Conservation (phyloP, 371 early-diverging fungal genomes). For the Apophysomyces elegans region DNA sequence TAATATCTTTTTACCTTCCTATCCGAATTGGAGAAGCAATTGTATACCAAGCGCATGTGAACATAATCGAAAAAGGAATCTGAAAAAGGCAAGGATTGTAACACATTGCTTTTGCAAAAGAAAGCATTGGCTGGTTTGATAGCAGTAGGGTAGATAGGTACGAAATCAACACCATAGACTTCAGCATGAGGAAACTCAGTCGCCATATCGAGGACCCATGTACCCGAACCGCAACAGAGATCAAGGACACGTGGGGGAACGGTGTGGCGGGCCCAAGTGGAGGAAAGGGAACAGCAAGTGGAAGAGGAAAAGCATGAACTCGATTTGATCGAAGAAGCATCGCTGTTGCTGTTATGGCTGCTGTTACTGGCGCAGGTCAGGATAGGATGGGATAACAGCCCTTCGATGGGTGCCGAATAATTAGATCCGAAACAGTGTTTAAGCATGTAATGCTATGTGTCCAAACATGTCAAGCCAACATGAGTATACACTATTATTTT, state of each 20-base stretch:
- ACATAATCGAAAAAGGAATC: constrained; percentile 61
- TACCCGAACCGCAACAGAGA: constrained; percentile 48
- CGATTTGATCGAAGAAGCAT: background rate
- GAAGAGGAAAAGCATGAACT: constrained; percentile 5
- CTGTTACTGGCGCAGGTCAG: no score
- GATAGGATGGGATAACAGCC: constrained; percentile 21
- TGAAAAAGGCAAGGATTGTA: constrained; percentile 56
- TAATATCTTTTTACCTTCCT: constrained; percentile 26
- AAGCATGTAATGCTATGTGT: constrained; percentile 43
- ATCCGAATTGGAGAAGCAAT: constrained; percentile 39
- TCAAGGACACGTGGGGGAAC: constrained; percentile 37
- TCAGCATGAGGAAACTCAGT: constrained; percentile 56
- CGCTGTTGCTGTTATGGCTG: background rate
- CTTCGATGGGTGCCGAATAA: constrained; percentile 45
- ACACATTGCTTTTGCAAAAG: constrained; percentile 51
- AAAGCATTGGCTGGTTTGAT: constrained; percentile 56
- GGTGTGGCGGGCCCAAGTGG: constrained; percentile 2
- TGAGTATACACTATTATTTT: background rate
- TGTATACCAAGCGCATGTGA: constrained; percentile 51
- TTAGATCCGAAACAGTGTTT: constrained; percentile 43
- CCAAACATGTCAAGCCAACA: constrained; percentile 6
- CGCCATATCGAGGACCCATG: constrained; percentile 62
- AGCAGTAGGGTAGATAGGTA: constrained; percentile 28
- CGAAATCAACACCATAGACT: constrained; percentile 43
- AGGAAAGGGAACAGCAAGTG: constrained; percentile 9